phyloP scores from a whole-genome alignment of 2,329 filamentous ascomycete species.

The Lanzia echinophila region DNA sequence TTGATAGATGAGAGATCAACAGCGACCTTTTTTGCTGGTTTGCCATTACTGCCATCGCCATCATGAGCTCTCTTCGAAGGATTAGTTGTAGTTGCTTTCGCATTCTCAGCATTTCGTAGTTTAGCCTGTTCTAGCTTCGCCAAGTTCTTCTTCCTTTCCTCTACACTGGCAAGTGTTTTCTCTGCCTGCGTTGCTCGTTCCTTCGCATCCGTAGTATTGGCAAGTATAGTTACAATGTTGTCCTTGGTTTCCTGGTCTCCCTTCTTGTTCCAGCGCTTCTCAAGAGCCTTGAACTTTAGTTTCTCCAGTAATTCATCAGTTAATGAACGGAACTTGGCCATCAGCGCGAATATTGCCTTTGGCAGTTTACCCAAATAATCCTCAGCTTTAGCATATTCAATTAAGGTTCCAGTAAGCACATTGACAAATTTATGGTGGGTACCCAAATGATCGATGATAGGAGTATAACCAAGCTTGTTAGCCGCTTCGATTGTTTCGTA shows the following conservation, averaged over 20 bases:
- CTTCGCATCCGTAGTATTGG: slow-evolving; percentile 28
- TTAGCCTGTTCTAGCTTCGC: slow-evolving; percentile 24
- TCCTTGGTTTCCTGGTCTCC: slow-evolving; percentile 59
- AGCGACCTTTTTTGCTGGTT: slow-evolving; percentile 30
- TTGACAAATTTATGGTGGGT: slow-evolving; percentile 50
- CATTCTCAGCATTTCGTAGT: slow-evolving; percentile 16
- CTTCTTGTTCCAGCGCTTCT: slow-evolving; percentile 55
- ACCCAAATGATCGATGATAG: slow-evolving; percentile 51
- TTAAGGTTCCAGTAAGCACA: slow-evolving; percentile 47
- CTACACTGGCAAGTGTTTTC: slow-evolving; percentile 31
- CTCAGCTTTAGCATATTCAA: slow-evolving; percentile 45
- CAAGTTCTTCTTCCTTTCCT: slow-evolving; percentile 22
- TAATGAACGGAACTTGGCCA: slow-evolving; percentile 54
- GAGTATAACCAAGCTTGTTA: slow-evolving; percentile 46
- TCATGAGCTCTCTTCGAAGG: slow-evolving; percentile 29
- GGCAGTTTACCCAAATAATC: slow-evolving; percentile 48
- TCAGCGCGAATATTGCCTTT: slow-evolving; percentile 51
- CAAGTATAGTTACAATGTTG: slow-evolving; percentile 51
- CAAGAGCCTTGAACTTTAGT: slow-evolving; percentile 59
- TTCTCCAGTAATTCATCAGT: slow-evolving; percentile 53
- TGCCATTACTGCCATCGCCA: slow-evolving; percentile 24
- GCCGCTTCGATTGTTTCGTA: slow-evolving; percentile 47
- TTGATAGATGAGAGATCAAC: slow-evolving; percentile 23
- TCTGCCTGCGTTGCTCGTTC: slow-evolving; percentile 37
- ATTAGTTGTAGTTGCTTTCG: slow-evolving; percentile 10